phyloP scores from a whole-genome alignment of 805 yeast species.

The Hanseniaspora guilliermondii region DNA sequence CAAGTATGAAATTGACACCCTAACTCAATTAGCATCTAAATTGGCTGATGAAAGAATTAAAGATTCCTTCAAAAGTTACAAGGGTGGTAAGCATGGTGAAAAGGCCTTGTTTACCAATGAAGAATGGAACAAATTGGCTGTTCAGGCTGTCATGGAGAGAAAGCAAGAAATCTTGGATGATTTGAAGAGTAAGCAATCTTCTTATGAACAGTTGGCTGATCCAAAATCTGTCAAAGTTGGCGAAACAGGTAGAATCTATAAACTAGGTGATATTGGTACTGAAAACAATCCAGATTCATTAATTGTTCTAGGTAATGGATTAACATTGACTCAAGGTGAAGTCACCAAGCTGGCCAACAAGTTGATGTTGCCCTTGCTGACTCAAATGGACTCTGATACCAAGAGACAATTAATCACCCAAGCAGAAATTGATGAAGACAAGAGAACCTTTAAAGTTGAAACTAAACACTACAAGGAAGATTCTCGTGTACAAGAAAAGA shows the following conservation, averaged over 20 bases:
- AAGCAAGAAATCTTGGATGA: constrained; percentile 24
- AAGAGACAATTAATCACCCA: constrained; percentile 51
- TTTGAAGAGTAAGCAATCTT: constrained; percentile 32
- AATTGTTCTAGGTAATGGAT: constrained; percentile 77
- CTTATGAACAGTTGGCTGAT: constrained; percentile 59
- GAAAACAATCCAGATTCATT: constrained; percentile 22
- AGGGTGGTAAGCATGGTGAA: constrained; percentile 59
- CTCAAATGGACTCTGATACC: constrained; percentile 60
- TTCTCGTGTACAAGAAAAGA: constrained; percentile 31
- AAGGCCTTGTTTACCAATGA: constrained; percentile 43
- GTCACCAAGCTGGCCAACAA: constrained; percentile 67
- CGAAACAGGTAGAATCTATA: constrained; percentile 38
- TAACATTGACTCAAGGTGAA: constrained; percentile 60
- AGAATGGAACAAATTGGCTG: constrained; percentile 20
- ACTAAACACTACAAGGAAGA: constrained; percentile 17
- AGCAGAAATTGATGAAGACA: constrained; percentile 30
- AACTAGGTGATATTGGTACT: constrained; percentile 32
- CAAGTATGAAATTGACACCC: constrained; percentile 49
- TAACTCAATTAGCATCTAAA: constrained; percentile 58
- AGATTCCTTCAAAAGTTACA: constrained; percentile 28
- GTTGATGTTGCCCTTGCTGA: constrained; percentile 71
- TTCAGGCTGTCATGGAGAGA: constrained; percentile 31
- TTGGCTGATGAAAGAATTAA: constrained; percentile 45
- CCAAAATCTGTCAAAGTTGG: constrained; percentile 61
- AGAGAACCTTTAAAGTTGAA: constrained; percentile 26